Percentiles rank a stretch among this genome's conserved stretches.
phyloP scores from a whole-genome alignment of 169 alveolate species.

The Plasmodium berghei region DNA sequence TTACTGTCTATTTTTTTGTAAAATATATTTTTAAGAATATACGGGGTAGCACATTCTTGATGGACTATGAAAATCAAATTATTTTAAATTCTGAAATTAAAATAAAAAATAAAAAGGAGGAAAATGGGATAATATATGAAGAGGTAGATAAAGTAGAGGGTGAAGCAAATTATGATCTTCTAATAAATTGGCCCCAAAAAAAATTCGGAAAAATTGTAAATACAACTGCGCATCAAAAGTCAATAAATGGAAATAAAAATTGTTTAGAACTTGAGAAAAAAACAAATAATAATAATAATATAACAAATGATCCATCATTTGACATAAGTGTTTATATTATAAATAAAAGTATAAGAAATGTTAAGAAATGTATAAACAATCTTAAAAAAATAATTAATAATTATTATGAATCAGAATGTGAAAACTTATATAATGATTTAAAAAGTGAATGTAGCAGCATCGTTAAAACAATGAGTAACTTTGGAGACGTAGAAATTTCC shows the following conservation, averaged over 20 bases:
- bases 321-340: constrained; percentile 29
- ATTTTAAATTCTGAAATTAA: not conserved
- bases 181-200: too few species aligned
- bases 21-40: not conserved
- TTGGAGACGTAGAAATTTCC: not conserved
- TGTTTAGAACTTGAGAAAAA: too few species aligned
- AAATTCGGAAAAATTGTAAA: too few species aligned
- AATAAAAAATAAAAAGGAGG: not conserved
- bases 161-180: not conserved
- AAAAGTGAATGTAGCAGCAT: constrained; percentile 21
- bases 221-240: too few species aligned
- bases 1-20: not conserved
- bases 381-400: constrained; percentile 17
- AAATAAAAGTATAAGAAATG: constrained; percentile 19
- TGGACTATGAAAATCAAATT: not conserved
- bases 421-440: not conserved
- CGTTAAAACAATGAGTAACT: constrained; percentile 8
- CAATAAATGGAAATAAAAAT: too few species aligned
- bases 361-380: constrained; percentile 23
- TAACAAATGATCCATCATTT: not conserved
- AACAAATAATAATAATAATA: too few species aligned
- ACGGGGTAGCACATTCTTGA: not conserved
- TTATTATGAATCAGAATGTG: constrained; percentile 2
- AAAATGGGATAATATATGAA: not conserved
- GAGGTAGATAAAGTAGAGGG: not conserved